A percentile compares a stretch with the other conserved stretches of the same genome.
phyloP scores from a whole-genome alignment of 257 asterid species.

The Primulina huaijiensis region DNA sequence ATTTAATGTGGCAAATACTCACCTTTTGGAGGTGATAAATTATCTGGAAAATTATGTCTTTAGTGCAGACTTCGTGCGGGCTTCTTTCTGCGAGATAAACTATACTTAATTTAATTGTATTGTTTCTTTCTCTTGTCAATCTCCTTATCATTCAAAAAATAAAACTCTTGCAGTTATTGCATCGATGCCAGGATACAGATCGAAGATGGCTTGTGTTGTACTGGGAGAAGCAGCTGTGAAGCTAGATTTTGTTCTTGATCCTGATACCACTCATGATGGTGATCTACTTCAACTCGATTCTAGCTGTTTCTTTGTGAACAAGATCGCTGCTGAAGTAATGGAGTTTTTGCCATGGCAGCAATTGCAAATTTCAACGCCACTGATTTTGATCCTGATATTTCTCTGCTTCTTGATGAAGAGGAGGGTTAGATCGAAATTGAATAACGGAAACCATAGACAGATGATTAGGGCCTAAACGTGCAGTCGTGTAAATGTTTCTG shows the following conservation, averaged over 20 bases:
- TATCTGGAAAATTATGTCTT: too few relatives aligned
- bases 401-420: conserved; percentile 47
- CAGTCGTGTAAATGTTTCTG: conserved; percentile 33
- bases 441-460: conserved; percentile 33
- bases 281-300: conserved; percentile 18
- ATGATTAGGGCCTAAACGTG: conserved; percentile 36
- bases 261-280: conserved; percentile 24
- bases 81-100: not conserved
- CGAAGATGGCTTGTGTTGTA: conserved; percentile 35
- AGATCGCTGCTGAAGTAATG: conserved; percentile 11
- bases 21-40: too few relatives aligned
- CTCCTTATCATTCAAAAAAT: not conserved
- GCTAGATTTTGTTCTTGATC: conserved; percentile 52
- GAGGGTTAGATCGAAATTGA: conserved; percentile 30
- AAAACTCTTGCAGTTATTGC: conserved; percentile 37
- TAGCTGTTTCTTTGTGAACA: conserved; percentile 25
- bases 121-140: not conserved
- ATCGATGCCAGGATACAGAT: conserved; percentile 45
- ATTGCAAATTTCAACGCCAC: conserved; percentile 27
- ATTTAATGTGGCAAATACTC: too few relatives aligned
- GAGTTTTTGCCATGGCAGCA: conserved; percentile 30
- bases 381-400: conserved; percentile 35
- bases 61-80: not conserved
- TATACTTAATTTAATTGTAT: too few relatives aligned
- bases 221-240: conserved; percentile 46